These are phyloP conservation scores for Epichloe glyceriae DNA, from an alignment of 2,329 filamentous ascomycete genomes.

Conservation along the genomic window DNA sequence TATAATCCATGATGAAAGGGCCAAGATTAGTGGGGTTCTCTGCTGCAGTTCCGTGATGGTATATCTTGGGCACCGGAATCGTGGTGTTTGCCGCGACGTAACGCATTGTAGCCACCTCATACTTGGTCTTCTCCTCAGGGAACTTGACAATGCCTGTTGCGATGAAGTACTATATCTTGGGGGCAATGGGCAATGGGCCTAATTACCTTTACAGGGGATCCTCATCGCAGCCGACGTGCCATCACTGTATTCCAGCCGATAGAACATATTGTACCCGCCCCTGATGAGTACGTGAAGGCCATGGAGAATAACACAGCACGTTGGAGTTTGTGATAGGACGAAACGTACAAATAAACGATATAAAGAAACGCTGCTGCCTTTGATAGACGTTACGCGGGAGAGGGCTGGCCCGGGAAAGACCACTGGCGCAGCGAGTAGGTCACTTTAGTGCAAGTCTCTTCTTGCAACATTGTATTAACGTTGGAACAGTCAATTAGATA, in stretches of 20 bases:
- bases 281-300: not conserved
- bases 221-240: not conserved
- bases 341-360: no score
- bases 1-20: conserved; percentile 25
- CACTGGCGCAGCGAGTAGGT: no score
- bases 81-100: conserved; percentile 19
- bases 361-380: no score
- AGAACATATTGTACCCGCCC: conserved; percentile 3
- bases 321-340: no score
- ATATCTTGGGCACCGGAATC: conserved; percentile 21
- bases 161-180: conserved; percentile 22
- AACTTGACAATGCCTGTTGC: conserved; percentile 12
- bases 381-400: no score
- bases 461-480: no score
- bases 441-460: no score
- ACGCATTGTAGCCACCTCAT: conserved; percentile 23
- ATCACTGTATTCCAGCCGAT: conserved; percentile 2
- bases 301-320: no score
- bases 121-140: conserved; percentile 19
- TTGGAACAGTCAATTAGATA: no score
- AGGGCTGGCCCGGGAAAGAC: no score
- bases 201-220: not conserved
- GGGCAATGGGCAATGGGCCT: not conserved
- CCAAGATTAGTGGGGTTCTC: conserved; percentile 22
- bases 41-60: conserved; percentile 16